Evolutionary conservation across 2,329 filamentous ascomycete genomes (phyloP).

Genomic region (Epichloe sp.): DNA sequence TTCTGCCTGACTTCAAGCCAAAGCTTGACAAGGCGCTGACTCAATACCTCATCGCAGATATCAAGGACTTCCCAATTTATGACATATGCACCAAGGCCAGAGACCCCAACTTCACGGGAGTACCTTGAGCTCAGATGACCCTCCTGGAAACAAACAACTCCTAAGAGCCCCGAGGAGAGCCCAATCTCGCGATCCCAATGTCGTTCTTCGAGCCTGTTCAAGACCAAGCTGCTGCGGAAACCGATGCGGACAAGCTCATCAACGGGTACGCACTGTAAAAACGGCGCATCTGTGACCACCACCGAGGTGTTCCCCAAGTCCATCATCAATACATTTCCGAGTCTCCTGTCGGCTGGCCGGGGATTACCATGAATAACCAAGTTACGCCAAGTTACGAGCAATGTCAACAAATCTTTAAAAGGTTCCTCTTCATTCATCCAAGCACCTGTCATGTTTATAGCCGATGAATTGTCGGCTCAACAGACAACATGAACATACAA

Average conservation of each 20-base stretch:
- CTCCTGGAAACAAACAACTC: no score
- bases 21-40: conserved; percentile 16
- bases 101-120: conserved; percentile 4
- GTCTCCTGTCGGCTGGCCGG: background rate
- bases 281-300: background rate
- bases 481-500: no score
- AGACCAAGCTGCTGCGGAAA: background rate
- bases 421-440: no score
- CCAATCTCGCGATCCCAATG: background rate
- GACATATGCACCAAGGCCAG: conserved; percentile 31
- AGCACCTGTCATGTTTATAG: no score
- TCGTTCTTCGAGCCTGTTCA: background rate
- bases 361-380: no score
- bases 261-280: background rate
- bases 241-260: background rate
- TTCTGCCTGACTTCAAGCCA: conserved; percentile 11
- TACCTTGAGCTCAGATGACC: background rate
- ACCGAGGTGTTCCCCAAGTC: background rate
- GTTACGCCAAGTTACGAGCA: no score
- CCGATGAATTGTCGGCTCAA: no score
- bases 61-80: conserved; percentile 16
- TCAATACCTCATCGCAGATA: conserved; percentile 15
- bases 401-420: no score
- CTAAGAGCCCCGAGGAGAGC: no score
- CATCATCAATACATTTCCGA: background rate